Evolutionary conservation across 2,329 filamentous ascomycete species (phyloP).

Genomic region (Hypoxylon sp.): DNA sequence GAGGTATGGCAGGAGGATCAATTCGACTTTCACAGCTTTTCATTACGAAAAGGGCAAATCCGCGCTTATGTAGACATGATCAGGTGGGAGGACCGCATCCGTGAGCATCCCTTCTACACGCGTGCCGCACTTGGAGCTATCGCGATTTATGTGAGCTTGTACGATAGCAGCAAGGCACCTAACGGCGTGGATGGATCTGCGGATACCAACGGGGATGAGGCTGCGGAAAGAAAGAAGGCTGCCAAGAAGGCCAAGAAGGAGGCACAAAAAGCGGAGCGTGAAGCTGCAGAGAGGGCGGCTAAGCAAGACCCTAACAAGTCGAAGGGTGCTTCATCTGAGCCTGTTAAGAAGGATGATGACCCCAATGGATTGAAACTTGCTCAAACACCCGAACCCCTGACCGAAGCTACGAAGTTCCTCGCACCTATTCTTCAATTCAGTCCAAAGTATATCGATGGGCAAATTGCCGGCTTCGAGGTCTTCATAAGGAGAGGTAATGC

Average conservation of each 20-base stretch:
- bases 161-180: conserved; percentile 78
- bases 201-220: conserved; percentile 66
- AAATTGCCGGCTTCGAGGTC: conserved; percentile 91
- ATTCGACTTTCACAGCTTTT: conserved; percentile 99
- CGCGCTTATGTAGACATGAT: conserved; percentile 97
- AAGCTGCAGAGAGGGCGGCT: conserved; percentile 82
- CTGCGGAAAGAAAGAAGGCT: conserved; percentile 85
- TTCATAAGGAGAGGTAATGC: conserved; percentile 84
- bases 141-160: conserved; percentile 82
- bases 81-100: conserved; percentile 91
- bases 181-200: conserved; percentile 73
- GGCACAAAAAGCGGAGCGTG: conserved; percentile 79
- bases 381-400: conserved; percentile 84
- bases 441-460: conserved; percentile 84
- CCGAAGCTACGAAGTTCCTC: conserved; percentile 90
- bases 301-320: conserved; percentile 89
- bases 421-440: conserved; percentile 85
- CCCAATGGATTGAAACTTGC: conserved; percentile 85
- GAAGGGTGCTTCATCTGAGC: conserved; percentile 72
- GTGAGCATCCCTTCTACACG: conserved; percentile 94
- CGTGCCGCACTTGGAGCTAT: conserved; percentile 86
- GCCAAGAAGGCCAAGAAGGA: conserved; percentile 92
- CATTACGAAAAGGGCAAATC: conserved; percentile 95
- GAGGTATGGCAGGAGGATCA: conserved; percentile 99
- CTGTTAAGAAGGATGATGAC: conserved; percentile 92